A percentile compares a stretch with the other conserved stretches of the same genome.
These are phyloP conservation scores for Niveomyces coronatus DNA, from an alignment of 2,329 filamentous ascomycete genomes.

Conservation along the genomic window DNA sequence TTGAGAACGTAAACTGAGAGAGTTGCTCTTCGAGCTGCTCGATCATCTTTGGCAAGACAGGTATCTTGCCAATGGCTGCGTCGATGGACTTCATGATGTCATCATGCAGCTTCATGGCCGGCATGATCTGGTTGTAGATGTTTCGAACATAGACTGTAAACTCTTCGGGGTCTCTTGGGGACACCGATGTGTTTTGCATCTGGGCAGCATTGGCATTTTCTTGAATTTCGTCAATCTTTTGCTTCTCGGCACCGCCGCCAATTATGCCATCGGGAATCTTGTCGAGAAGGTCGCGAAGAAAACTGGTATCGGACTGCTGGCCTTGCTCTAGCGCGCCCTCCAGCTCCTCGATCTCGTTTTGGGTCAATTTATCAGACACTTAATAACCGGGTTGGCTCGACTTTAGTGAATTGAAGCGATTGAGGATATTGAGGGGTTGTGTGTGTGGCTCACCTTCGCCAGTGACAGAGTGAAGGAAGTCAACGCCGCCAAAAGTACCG, in stretches of 20 bases:
- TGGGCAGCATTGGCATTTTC: constrained; percentile 63
- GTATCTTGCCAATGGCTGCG: constrained; percentile 73
- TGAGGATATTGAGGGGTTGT: neutral
- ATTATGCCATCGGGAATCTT: constrained; percentile 76
- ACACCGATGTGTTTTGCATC: constrained; percentile 63
- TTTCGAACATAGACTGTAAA: constrained; percentile 69
- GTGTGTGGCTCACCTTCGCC: constrained; percentile 40
- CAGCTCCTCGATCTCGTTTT: constrained; percentile 82
- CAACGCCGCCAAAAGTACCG: constrained; percentile 88
- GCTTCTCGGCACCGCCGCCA: constrained; percentile 61
- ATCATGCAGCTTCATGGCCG: constrained; percentile 85
- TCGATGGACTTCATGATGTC: constrained; percentile 72
- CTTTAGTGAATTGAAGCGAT: too few species aligned
- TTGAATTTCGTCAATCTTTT: constrained; percentile 72
- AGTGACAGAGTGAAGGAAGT: constrained; percentile 83
- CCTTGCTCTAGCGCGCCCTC: constrained; percentile 68
- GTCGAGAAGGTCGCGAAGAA: constrained; percentile 69
- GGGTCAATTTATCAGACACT: constrained; percentile 81
- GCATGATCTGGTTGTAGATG: constrained; percentile 71
- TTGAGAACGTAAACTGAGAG: constrained; percentile 81
- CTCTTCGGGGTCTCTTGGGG: constrained; percentile 71
- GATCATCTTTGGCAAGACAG: constrained; percentile 71
- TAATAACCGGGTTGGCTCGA: neutral
- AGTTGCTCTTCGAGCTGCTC: constrained; percentile 83
- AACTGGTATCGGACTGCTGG: constrained; percentile 54